Evolutionary conservation across 1,284 basidiomycete species (phyloP).

Genomic region (Trichosporon coremiiforme): DNA sequence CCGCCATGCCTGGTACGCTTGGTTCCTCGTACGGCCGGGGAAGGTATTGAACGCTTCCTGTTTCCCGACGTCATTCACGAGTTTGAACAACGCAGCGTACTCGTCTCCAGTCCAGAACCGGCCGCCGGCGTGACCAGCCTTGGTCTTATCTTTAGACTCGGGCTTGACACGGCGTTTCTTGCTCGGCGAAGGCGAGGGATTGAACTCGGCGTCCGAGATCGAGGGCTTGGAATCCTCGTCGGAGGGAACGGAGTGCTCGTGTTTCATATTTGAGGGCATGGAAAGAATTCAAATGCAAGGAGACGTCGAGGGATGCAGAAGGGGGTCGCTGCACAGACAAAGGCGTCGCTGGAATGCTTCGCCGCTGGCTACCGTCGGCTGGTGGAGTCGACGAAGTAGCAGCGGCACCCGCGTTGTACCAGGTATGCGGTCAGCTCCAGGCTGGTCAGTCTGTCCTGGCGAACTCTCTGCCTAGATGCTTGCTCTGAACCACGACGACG

Average conservation of each 20-base stretch:
- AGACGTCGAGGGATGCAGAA: neutral
- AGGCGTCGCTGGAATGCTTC: no score
- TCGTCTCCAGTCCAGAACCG: conserved; percentile 19
- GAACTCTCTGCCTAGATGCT: no score
- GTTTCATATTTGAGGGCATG: neutral
- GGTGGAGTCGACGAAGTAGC: no score
- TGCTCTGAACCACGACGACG: no score
- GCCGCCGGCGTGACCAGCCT: neutral
- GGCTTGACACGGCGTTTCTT: conserved; percentile 11
- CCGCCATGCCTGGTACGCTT: conserved; percentile 27
- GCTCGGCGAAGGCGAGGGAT: conserved; percentile 2
- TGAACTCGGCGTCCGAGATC: neutral
- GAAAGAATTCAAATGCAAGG: neutral
- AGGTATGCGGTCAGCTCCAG: no score
- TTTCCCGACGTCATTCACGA: conserved; percentile 8
- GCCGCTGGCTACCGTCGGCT: no score
- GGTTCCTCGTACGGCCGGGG: conserved; percentile 22
- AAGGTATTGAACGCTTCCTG: neutral
- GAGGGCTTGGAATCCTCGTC: neutral
- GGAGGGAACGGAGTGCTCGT: neutral
- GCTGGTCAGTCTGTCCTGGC: no score
- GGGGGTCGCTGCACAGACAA: neutral
- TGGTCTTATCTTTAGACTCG: neutral
- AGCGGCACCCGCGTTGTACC: no score
- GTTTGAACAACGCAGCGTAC: conserved; percentile 23